Conservation (phyloP, 148 eudicot species). For the Polygonum maritimum region DNA sequence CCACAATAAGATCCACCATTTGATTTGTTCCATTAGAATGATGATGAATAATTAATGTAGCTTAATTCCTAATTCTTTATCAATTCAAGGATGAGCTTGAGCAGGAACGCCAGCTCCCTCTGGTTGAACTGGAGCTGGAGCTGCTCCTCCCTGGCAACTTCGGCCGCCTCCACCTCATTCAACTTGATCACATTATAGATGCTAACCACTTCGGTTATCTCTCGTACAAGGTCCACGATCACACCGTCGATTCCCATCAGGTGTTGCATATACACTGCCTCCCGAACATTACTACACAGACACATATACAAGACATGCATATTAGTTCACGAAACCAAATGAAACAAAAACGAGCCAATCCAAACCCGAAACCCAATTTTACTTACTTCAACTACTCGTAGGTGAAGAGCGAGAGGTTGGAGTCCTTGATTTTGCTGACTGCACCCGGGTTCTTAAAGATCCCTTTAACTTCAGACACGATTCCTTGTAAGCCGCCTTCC, state of each 20-base stretch:
- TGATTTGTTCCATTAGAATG: no score
- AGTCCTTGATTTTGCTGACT: slow-evolving; percentile 58
- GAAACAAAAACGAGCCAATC: background rate
- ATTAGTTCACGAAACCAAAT: background rate
- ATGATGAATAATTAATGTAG: no score
- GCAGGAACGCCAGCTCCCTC: slow-evolving; percentile 40
- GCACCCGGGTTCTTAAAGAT: slow-evolving; percentile 62
- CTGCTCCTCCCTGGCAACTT: slow-evolving; percentile 13
- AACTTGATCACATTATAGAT: slow-evolving; percentile 22
- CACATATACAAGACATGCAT: no score
- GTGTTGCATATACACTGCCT: slow-evolving; percentile 78
- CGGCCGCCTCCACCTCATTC: background rate
- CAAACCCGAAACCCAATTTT: background rate
- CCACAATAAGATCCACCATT: no score
- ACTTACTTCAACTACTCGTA: slow-evolving; percentile 34
- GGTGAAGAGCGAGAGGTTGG: slow-evolving; percentile 59
- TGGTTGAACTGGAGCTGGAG: slow-evolving; percentile 37
- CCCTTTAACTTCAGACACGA: slow-evolving; percentile 81
- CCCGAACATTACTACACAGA: slow-evolving; percentile 36
- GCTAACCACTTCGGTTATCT: slow-evolving; percentile 50
- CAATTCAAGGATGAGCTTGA: slow-evolving; percentile 41
- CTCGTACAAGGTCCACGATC: slow-evolving; percentile 61
- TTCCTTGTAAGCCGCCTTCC: slow-evolving; percentile 77
- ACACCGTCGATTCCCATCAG: slow-evolving; percentile 82
- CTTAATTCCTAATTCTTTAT: slow-evolving; percentile 26